Base-by-base conservation (phyloP, 192 early-diverging fungal species). In the Dissophora ornata region DNA sequence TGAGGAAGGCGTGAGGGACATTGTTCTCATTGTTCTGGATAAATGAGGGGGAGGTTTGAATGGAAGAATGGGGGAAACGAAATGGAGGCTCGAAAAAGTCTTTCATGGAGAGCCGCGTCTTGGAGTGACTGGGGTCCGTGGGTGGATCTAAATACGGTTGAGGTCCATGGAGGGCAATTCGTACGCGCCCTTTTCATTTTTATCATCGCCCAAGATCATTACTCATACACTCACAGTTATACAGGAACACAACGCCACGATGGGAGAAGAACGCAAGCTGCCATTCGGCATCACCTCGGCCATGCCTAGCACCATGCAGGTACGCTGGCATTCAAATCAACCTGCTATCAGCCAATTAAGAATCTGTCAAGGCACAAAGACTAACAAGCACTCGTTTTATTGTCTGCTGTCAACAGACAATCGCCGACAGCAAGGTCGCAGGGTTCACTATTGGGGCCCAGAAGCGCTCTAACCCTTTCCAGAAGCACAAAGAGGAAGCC, bases 401-500 rank as follows among this genome's bases (percentile, higher is more conserved):
- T 10, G n/a, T n/a, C n/a, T n/a, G n/a, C 30, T 24, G 12, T 19
- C 0, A 22, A 63, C 52, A 89, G 86, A 83, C 82, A 7, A 84
- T 91, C 60, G 71, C 90, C 1, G 80, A 83, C 56, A 87, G 71
- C 26, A 92, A 92, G 61, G 79, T 92, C 29, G 80, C 90, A 69
- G 87, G 88, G 15, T 91, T 91, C 57, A 86, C 82, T 19, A 83
- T 92, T 42, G 90, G 90, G 3, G 83, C 81, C 11, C 80, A 88
- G 65, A 93, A 90, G 63, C 91, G 91, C 56, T 91, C 88, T 0
- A 77, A 77, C 30, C 84, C 87, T 0, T 92, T 92, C 71, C 90
- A 94, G 56, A 87, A 84, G 52, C 90, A 92, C 61, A 90, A 91
- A 54, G 92, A 94, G 75, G 91, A 89, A 58, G 81, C 84, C 34